phyloP scores from a whole-genome alignment of 2,329 filamentous ascomycete species.

The Graphium sp. region DNA sequence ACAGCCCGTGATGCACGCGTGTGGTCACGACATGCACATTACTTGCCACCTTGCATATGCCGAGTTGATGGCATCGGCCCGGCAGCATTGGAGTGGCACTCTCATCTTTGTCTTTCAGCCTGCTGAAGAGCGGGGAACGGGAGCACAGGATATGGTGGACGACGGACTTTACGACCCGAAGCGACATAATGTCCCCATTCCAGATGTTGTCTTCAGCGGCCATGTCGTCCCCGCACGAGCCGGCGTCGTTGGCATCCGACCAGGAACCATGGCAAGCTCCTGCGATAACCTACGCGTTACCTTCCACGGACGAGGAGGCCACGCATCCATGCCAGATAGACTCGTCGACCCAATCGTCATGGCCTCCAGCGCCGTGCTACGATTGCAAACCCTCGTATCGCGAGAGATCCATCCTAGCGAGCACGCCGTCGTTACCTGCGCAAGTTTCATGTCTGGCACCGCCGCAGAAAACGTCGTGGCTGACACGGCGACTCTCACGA shows the following conservation, averaged over 20 bases:
- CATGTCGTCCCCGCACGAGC: slow-evolving; percentile 13
- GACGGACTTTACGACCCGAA: slow-evolving; percentile 16
- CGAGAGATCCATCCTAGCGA: slow-evolving; percentile 16
- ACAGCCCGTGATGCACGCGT: slow-evolving; percentile 50
- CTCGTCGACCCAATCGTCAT: slow-evolving; percentile 28
- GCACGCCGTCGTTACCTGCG: slow-evolving; percentile 23
- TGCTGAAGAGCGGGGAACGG: slow-evolving; percentile 44
- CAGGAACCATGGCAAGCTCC: slow-evolving; percentile 10
- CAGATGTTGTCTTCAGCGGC: slow-evolving; percentile 18
- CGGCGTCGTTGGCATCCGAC: slow-evolving; percentile 13
- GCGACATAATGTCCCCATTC: slow-evolving; percentile 11
- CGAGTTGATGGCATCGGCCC: slow-evolving; percentile 24
- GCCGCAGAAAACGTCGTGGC: slow-evolving; percentile 27
- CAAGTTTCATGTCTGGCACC: slow-evolving; percentile 21
- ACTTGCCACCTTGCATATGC: slow-evolving; percentile 37
- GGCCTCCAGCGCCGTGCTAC: slow-evolving; percentile 19
- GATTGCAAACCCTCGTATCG: slow-evolving; percentile 14
- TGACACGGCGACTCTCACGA: slow-evolving; percentile 18
- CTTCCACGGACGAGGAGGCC: slow-evolving; percentile 21
- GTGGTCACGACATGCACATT: slow-evolving; percentile 52
- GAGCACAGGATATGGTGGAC: slow-evolving; percentile 28
- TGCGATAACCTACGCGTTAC: slow-evolving; percentile 13
- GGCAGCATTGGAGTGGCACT: slow-evolving; percentile 41
- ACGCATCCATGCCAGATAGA: slow-evolving; percentile 20
- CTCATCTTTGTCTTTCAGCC: slow-evolving; percentile 51